Base-by-base conservation (phyloP, 768 basidiomycete species). In the Lentinula edodes region DNA sequence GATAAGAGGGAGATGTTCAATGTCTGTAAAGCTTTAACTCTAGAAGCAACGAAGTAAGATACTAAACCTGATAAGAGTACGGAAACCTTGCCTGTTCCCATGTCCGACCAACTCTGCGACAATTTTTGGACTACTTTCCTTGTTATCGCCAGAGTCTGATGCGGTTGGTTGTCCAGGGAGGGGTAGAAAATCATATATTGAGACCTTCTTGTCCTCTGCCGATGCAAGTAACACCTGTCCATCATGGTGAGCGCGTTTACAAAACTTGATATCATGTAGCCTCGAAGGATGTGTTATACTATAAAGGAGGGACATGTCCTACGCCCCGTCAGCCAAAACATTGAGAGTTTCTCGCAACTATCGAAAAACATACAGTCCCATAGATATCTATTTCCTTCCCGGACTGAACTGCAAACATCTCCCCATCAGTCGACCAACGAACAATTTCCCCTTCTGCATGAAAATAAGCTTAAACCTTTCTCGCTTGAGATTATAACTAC, bases 141-240 rank as follows among this genome's bases (percentile, higher is more conserved):
- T 41, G 5, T 16, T 16, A 16, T 20, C 20, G n/a, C 34, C 53
- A 32, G 13, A 18, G n/a, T 28, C 56, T 15, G 56, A 28, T 23
- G 23, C 42, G 5, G 12, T 35, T 15, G 18, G 39, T 67, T 69
- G 7, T 78, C 72, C 2, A 72, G 71, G 60, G 85, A 80, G 13
- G 74, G 68, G 4, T 79, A 77, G 35, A 91, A 34, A 64, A 52
- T 82, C 80, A 73, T 95, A 98, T 9, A 95, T 75, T 1, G 93
- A 83, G 2, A 93, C 77, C 67, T 91, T 91, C 66, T 90, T 93
- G 71, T 98, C 94, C 74, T 99, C 97, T 5, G 90, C 94, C 2
- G 85, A 91, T 6, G 87, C 91, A 55, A 96, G 78, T 6, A 98
- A 75, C 36, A 95, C 71, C 67, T 95, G 90, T 45, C 82, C 83